Percentiles rank a stretch among this genome's conserved stretches.
Conservation (phyloP, 768 basidiomycete genomes). For the Suillus alpinus region DNA sequence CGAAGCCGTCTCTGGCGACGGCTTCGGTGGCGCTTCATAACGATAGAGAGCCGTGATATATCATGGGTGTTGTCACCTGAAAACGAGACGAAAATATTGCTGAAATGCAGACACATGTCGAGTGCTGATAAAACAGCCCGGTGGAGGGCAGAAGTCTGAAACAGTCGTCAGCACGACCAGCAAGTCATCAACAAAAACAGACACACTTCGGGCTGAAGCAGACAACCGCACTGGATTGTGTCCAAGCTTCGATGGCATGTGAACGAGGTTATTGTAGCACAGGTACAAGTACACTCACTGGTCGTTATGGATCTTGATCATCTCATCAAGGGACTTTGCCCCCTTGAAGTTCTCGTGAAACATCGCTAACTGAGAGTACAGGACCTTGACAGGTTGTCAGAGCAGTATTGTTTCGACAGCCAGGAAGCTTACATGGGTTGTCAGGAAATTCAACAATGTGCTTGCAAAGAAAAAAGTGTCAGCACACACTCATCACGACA, state of each 20-base stretch:
- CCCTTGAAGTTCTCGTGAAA: conserved; percentile 56
- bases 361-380: conserved; percentile 57
- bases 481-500: background rate
- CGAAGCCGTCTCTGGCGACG: conserved; percentile 54
- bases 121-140: conserved; percentile 66
- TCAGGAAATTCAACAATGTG: conserved; percentile 65
- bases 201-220: conserved; percentile 60
- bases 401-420: background rate
- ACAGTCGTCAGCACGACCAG: conserved; percentile 2
- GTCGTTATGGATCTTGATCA: conserved; percentile 64
- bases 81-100: conserved; percentile 57
- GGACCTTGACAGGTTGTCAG: conserved; percentile 44
- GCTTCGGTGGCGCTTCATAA: conserved; percentile 58
- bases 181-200: background rate
- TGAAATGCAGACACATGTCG: conserved; percentile 73
- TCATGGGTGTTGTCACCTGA: conserved; percentile 64
- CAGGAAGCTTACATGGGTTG: conserved; percentile 55
- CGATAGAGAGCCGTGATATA: conserved; percentile 45
- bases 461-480: conserved; percentile 32
- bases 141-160: conserved; percentile 61
- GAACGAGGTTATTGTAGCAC: background rate
- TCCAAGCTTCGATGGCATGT: conserved; percentile 44
- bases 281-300: conserved; percentile 48
- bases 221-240: conserved; percentile 57
- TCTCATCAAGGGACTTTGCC: conserved; percentile 70